phyloP scores from a whole-genome alignment of 768 basidiomycete species.

The Naganishia antarctica region DNA sequence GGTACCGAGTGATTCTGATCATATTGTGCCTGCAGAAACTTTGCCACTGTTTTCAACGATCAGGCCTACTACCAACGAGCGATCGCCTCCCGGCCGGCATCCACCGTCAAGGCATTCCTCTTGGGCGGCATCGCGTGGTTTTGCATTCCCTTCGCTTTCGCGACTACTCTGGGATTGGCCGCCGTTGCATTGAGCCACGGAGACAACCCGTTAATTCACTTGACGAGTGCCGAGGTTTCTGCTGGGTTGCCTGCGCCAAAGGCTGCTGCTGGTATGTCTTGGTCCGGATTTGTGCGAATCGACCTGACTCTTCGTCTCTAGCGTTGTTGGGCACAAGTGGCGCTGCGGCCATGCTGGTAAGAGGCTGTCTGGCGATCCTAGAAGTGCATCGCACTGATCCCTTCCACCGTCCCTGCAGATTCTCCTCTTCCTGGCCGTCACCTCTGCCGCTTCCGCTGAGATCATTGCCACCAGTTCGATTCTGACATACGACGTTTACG shows the following conservation, averaged over 20 bases:
- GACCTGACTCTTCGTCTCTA: too few species aligned
- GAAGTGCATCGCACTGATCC: not conserved
- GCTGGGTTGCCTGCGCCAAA: conserved; percentile 70
- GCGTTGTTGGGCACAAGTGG: conserved; percentile 76
- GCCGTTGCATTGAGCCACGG: conserved; percentile 69
- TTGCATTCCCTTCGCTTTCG: conserved; percentile 74
- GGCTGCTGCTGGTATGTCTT: conserved; percentile 28
- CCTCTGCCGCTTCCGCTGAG: conserved; percentile 75
- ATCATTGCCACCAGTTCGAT: conserved; percentile 82
- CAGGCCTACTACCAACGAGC: conserved; percentile 71
- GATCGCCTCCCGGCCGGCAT: conserved; percentile 75
- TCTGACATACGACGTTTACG: conserved; percentile 78
- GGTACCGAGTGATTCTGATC: not conserved
- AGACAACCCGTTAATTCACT: conserved; percentile 52
- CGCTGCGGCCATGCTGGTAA: conserved; percentile 60
- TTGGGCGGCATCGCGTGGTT: conserved; percentile 90
- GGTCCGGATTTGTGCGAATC: too few species aligned
- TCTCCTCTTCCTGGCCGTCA: conserved; percentile 77
- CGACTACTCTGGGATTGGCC: conserved; percentile 79
- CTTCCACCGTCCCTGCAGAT: conserved; percentile 12
- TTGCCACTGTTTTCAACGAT: conserved; percentile 52
- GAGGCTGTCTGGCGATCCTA: conserved; percentile 51
- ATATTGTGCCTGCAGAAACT: not conserved
- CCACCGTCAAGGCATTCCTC: conserved; percentile 85
- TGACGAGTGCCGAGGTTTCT: conserved; percentile 64